Conservation (phyloP, 2,329 filamentous ascomycete genomes). For the Aureobasidium vineae region DNA sequence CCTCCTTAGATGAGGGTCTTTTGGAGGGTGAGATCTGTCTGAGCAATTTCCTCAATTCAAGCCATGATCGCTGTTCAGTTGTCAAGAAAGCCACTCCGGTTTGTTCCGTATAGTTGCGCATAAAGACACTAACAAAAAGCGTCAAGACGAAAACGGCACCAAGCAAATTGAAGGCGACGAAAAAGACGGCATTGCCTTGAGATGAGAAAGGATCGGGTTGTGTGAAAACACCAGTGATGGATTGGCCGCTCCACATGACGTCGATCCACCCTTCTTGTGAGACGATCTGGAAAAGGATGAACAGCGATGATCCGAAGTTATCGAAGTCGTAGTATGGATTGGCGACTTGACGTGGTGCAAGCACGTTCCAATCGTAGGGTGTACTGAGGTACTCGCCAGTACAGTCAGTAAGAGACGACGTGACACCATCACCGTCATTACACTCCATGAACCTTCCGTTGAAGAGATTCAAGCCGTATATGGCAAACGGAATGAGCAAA, state of each 20-base stretch:
- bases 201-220: slow-evolving; percentile 70
- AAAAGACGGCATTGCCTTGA: slow-evolving; percentile 88
- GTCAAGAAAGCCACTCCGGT: slow-evolving; percentile 96
- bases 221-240: slow-evolving; percentile 70
- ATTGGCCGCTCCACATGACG: slow-evolving; percentile 81
- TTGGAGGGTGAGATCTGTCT: slow-evolving; percentile 94
- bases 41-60: slow-evolving; percentile 87
- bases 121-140: slow-evolving; percentile 97
- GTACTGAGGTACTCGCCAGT: slow-evolving; percentile 76
- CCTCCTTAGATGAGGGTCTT: slow-evolving; percentile 75
- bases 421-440: slow-evolving; percentile 67
- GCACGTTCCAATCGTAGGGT: slow-evolving; percentile 80
- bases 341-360: slow-evolving; percentile 74
- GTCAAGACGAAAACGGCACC: slow-evolving; percentile 96
- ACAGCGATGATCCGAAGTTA: slow-evolving; percentile 87
- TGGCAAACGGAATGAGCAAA: slow-evolving; percentile 91
- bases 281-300: slow-evolving; percentile 97
- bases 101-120: slow-evolving; percentile 99
- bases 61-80: slow-evolving; percentile 93
- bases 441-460: slow-evolving; percentile 75
- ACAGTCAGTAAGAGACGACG: slow-evolving; percentile 65
- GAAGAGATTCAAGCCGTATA: slow-evolving; percentile 93
- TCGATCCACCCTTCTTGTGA: slow-evolving; percentile 98
- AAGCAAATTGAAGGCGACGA: slow-evolving; percentile 93
- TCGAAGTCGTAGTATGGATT: slow-evolving; percentile 93